Percentiles rank a stretch among this genome's conserved stretches.
These are phyloP conservation scores for Kodamaea sagamina DNA, from an alignment of 805 yeast species.

Conservation along the genomic window DNA sequence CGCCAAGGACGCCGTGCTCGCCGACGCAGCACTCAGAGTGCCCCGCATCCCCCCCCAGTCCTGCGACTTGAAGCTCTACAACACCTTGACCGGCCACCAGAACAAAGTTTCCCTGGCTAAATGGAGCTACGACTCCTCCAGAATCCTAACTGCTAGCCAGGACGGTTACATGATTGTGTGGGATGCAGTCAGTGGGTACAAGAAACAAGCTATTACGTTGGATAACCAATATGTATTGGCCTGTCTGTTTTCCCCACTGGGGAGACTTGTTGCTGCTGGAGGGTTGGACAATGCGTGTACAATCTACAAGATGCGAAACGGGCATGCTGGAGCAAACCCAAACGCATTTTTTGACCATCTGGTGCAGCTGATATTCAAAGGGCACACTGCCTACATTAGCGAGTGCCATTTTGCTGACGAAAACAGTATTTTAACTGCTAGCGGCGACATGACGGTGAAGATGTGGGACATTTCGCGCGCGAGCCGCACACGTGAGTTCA, in stretches of 20 bases:
- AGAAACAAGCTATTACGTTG: constrained; percentile 66
- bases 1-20: constrained; percentile 48
- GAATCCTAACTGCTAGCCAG: constrained; percentile 72
- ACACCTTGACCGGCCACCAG: constrained; percentile 61
- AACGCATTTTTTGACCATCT: constrained; percentile 20
- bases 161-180: constrained; percentile 85
- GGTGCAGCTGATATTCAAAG: constrained; percentile 61
- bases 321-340: constrained; percentile 2
- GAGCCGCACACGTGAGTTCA: constrained; percentile 50
- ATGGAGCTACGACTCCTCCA: constrained; percentile 67
- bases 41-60: constrained; percentile 31
- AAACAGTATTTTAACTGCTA: constrained; percentile 57
- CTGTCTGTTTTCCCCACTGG: constrained; percentile 71
- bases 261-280: constrained; percentile 70
- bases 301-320: constrained; percentile 48
- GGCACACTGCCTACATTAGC: constrained; percentile 81
- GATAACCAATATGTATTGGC: constrained; percentile 79
- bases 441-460: constrained; percentile 80
- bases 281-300: constrained; percentile 83
- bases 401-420: constrained; percentile 69
- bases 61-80: constrained; percentile 32
- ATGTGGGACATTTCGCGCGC: constrained; percentile 79
- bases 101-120: constrained; percentile 68
- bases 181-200: constrained; percentile 75
- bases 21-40: constrained; percentile 37